phyloP scores from a whole-genome alignment of 257 asterid species.

The Eucommia ulmoides region DNA sequence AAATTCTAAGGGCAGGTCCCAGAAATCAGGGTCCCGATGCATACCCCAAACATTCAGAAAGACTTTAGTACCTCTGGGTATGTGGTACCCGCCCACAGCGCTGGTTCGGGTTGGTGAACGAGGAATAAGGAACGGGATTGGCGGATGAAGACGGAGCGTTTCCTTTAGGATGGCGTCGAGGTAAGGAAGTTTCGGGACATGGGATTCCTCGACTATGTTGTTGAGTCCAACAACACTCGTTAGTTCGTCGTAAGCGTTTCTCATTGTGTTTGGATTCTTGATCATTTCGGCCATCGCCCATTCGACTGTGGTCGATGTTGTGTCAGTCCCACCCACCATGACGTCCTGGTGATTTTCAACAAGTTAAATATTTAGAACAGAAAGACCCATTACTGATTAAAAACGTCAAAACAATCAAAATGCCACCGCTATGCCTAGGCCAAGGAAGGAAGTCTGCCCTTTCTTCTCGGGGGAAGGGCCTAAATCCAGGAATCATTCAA shows the following conservation, averaged over 20 bases:
- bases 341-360: no score
- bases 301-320: background rate
- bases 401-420: no score
- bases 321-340: background rate
- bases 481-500: no score
- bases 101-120: background rate
- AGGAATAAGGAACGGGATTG: background rate
- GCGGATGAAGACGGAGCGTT: background rate
- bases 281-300: background rate
- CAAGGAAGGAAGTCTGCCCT: no score
- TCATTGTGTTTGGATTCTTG: background rate
- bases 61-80: background rate
- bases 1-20: background rate
- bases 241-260: background rate
- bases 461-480: no score
- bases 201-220: conserved; percentile 15
- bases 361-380: no score
- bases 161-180: conserved; percentile 19
- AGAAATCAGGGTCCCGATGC: background rate
- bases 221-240: background rate
- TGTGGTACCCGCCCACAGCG: background rate
- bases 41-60: background rate
- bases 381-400: no score
- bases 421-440: no score
- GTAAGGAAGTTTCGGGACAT: conserved; percentile 19